Conservation (phyloP, 805 yeast genomes). For the Jamesozyma spencerorum region DNA sequence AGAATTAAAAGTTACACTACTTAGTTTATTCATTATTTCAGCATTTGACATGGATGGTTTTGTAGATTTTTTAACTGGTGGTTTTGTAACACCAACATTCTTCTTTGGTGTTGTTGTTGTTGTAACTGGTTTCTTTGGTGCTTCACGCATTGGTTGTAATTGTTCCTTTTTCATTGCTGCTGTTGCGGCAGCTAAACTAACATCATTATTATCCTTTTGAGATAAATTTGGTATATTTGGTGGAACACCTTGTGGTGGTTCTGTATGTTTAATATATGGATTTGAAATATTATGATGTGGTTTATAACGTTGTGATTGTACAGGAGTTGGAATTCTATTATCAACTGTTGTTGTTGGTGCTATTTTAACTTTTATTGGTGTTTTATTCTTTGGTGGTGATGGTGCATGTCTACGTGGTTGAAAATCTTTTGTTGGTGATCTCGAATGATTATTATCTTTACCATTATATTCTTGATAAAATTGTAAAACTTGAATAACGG, state of each 20-base stretch:
- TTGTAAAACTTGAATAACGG: constrained; percentile 84
- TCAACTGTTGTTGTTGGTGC: constrained; percentile 5
- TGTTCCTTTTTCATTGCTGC: constrained; percentile 23
- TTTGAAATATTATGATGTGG: constrained; percentile 21
- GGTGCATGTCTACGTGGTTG: constrained; percentile 20
- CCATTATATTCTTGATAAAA: constrained; percentile 49
- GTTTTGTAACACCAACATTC: constrained; percentile 29
- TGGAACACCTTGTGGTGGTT: constrained; percentile 1
- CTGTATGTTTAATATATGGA: constrained; percentile 14
- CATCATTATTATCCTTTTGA: constrained; percentile 7
- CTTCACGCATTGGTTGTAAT: constrained; percentile 20
- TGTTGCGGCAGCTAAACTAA: constrained; percentile 32
- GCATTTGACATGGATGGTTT: constrained; percentile 72
- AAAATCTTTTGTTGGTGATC: constrained; percentile 3
- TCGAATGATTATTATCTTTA: constrained; percentile 5
- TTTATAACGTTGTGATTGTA: constrained; percentile 8
- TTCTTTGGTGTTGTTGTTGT: constrained; percentile 13
- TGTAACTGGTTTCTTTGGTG: constrained; percentile 26
- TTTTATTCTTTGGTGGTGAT: constrained; percentile 19
- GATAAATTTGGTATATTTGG: constrained; percentile 20
- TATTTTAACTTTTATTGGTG: constrained; percentile 8
- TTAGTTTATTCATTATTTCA: constrained; percentile 72
- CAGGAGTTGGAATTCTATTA: constrained; percentile 4
- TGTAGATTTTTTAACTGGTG: constrained; percentile 38
- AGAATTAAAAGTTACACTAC: constrained; percentile 68